A percentile compares a stretch with the other conserved stretches of the same genome.
These are phyloP conservation scores for Odonthalia washingtoniensis DNA, from an alignment of 31 red algal genomes.

Conservation along the genomic window DNA sequence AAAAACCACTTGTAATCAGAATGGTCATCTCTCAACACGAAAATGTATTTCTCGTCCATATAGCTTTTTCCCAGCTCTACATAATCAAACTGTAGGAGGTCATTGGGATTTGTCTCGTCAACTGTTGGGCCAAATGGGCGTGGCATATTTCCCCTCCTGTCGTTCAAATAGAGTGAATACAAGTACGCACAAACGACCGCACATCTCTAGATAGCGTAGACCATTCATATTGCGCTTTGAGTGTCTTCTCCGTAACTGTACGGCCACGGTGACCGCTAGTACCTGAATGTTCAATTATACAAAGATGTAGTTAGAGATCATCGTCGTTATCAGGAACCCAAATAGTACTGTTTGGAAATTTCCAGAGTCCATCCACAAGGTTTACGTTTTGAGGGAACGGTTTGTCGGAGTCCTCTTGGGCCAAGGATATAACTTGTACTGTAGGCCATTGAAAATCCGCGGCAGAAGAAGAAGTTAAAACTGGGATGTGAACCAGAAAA, in stretches of 20 bases:
- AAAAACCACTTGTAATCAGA: conserved; percentile 15
- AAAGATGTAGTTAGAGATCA: not conserved
- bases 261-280: not conserved
- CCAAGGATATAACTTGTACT: not conserved
- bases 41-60: not conserved
- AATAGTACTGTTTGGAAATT: not conserved
- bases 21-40: too few relatives aligned
- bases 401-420: not conserved
- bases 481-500: not conserved
- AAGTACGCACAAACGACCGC: not conserved
- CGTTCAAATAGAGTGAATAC: not conserved
- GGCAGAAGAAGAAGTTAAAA: not conserved
- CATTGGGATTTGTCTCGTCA: not conserved
- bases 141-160: conserved; percentile 16
- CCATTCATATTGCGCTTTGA: not conserved
- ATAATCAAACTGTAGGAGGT: conserved; percentile 6
- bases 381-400: not conserved
- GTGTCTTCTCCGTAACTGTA: too few relatives aligned
- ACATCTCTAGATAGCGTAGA: not conserved
- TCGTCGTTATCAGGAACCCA: not conserved
- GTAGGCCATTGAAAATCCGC: not conserved
- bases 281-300: not conserved
- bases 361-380: not conserved
- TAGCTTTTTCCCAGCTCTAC: conserved; percentile 10
- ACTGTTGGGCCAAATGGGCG: not conserved